Evolutionary conservation across 2,329 filamentous ascomycete genomes (phyloP), one percentile per base, ranked within the genome.

Genomic region (Penicillium capsulatum): DNA sequence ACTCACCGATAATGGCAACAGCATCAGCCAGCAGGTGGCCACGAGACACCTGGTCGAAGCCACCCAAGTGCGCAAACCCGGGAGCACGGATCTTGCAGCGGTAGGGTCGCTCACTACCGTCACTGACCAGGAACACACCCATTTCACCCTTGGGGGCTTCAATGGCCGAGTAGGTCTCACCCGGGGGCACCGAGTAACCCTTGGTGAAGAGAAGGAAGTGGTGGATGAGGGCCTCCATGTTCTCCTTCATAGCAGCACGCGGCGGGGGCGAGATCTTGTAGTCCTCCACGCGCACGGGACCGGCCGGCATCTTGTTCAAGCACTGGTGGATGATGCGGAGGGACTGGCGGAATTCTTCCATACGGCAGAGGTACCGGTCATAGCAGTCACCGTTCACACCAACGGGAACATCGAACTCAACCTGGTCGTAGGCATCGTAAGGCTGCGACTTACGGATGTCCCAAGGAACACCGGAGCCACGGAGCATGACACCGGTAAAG

Each of bases 81-180:
- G 92, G 92, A 26, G 94, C 91, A 58, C 92, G 83, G 58, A 98
- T 96, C 75, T 96, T 94, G 72, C 92, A 96, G 61, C 94, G 80
- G 74, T 98, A 98, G 32, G 92, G 92, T 61, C 92, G 78, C 78
- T 98, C 92, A 64, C 83, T 92, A 50, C 92, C 92, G 64, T 98
- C 92, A 64, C 86, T 94, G 60, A 98, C 92, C 36, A 98, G 73
- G 66, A 85, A 98, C 31, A 98, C 92, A 66, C 85, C 92, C 92
- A 98, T 98, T 75, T 98, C 92, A 59, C 92, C 92, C 83, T 98
- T 98, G 45, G 92, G 92, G n/a, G 94, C 92, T 76, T 98, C 92
- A 51, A 98, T 98, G 47, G 85, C 91, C 32, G 84, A 90, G 76
- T 98, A 98, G 4, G 92, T 98, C 76, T 98, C 92, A 48, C 92